Evolutionary conservation across 2,329 filamentous ascomycete genomes (phyloP), one percentile per base, ranked within the genome.

Genomic region (Fusarium sp.): DNA sequence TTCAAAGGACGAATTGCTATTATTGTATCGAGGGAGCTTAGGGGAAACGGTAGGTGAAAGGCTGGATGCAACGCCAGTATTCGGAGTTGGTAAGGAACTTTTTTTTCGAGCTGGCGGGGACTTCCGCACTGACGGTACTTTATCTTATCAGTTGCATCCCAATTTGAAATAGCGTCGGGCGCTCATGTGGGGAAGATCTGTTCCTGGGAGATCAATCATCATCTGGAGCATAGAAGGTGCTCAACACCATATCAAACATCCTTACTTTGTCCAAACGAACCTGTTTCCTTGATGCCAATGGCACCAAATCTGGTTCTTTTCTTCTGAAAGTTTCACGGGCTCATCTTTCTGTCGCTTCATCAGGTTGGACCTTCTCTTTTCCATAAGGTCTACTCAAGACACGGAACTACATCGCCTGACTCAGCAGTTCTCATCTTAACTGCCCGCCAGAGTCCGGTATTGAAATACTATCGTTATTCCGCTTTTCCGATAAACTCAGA

Each of bases 121-220:
- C 48, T 61, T 43, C 56, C 55, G 49, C 63, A 59, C 52, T 42
- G 49, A 34, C 20, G 50, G 56, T 46, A 38, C 44, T 20, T 60
- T 74, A 72, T 74, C 72, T 74, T 75, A 75, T 76, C 74, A 54
- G 56, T n/a, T 26, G 33, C 49, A 40, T 66, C 66, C 61, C 15
- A 22, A 67, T 69, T 18, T 2, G 42, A 63, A 42, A 28, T 75
- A 75, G 73, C 48, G 42, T 59, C 22, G 26, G 53, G 36, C 20
- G 15, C 44, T 45, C 36, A 31, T 53, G 59, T 71, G 68, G 63
- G 61, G 64, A 66, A 57, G 64, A 43, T 68, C 53, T 46, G 55
- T 57, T 51, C 61, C 54, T 59, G 45, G 54, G 48, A 60, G 60
- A 42, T 54, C 58, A 28, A n/a, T n/a, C n/a, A 55, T 66, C 66